These are phyloP conservation scores for Cladophialophora bantiana DNA, from an alignment of 2,329 filamentous ascomycete species.

Conservation along the genomic window DNA sequence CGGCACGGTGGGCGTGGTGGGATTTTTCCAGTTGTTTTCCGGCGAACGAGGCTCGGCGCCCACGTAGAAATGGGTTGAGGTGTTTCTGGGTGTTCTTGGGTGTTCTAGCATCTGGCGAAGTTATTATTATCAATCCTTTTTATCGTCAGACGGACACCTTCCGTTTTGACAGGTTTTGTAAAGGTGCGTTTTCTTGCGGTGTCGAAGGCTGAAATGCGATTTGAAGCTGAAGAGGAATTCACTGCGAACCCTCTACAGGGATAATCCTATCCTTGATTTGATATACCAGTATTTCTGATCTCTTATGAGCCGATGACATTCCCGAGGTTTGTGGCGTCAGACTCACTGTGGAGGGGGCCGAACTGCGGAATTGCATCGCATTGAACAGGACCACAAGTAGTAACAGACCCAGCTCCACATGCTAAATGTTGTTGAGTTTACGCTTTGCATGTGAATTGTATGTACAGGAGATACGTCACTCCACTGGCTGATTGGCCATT, in stretches of 20 bases:
- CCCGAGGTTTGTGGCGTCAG: background rate
- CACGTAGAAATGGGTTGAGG: background rate
- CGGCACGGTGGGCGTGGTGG: background rate
- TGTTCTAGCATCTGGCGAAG: background rate
- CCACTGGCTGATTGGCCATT: background rate
- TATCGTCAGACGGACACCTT: background rate
- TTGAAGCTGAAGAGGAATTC: background rate
- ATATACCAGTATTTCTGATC: background rate
- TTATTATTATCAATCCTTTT: background rate
- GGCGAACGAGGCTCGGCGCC: constrained; percentile 3
- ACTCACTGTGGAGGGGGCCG: background rate
- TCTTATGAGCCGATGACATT: background rate
- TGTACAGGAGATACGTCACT: background rate
- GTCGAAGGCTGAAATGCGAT: background rate
- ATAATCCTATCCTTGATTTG: background rate
- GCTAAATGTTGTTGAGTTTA: background rate
- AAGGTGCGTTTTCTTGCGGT: background rate
- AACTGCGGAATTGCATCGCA: background rate
- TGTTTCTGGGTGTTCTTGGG: background rate
- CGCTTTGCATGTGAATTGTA: background rate
- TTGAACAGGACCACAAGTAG: background rate
- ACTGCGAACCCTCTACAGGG: background rate
- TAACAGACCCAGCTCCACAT: background rate
- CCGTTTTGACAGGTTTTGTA: background rate
- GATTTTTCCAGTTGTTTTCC: constrained; percentile 4